These are phyloP conservation scores for Cladorrhinum sp. DNA, from an alignment of 2,329 filamentous ascomycete species.

Conservation along the genomic window DNA sequence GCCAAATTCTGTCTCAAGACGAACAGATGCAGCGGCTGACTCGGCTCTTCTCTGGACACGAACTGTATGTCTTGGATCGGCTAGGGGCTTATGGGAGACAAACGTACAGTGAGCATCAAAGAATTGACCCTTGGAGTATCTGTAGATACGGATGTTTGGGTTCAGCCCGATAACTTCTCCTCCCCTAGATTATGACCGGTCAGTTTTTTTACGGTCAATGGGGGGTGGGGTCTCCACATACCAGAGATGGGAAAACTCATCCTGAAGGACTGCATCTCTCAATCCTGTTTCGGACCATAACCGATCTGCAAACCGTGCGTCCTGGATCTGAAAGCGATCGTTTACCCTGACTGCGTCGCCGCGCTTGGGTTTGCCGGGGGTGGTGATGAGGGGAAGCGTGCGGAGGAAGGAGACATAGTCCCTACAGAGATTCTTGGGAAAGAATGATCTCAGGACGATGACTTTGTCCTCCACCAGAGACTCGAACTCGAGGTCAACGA, in stretches of 20 bases:
- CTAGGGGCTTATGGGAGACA: background rate
- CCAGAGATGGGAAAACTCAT: conserved; percentile 44
- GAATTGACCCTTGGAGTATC: conserved; percentile 82
- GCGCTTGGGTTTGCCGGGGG: conserved; percentile 72
- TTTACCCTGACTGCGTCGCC: conserved; percentile 84
- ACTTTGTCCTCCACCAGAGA: conserved; percentile 62
- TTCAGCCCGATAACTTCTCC: conserved; percentile 81
- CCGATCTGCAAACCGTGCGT: conserved; percentile 67
- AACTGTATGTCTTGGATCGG: background rate
- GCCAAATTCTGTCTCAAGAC: background rate
- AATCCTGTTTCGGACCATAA: conserved; percentile 78
- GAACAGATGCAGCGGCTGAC: background rate
- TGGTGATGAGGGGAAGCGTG: conserved; percentile 70
- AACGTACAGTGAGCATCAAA: conserved; percentile 87
- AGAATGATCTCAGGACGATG: conserved; percentile 69
- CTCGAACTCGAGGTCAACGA: conserved; percentile 60
- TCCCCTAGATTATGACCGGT: conserved; percentile 58
- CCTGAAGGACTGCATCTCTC: conserved; percentile 54
- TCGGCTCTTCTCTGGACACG: background rate
- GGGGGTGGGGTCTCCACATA: conserved; percentile 32
- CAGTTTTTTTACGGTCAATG: background rate
- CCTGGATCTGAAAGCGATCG: conserved; percentile 81
- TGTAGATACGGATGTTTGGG: conserved; percentile 84
- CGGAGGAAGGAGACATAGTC: conserved; percentile 71
- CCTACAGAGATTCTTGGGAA: conserved; percentile 70